phyloP scores from a whole-genome alignment of 1,284 basidiomycete species.

The Pyrrhoderma noxium region DNA sequence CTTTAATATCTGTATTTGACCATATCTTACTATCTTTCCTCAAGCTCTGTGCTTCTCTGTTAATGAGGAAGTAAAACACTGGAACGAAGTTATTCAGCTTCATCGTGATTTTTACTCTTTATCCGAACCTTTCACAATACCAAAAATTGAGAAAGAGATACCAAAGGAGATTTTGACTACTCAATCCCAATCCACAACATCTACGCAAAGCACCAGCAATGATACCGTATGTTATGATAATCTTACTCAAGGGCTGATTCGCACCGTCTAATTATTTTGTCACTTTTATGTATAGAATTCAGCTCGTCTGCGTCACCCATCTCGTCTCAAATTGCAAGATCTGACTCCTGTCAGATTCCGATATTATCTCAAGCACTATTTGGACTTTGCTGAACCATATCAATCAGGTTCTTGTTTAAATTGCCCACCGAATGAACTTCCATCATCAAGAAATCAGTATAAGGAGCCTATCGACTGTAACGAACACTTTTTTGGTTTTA shows the following conservation, averaged over 20 bases:
- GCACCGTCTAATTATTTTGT: too few relatives aligned
- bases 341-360: slow-evolving; percentile 62
- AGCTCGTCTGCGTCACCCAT: slow-evolving; percentile 52
- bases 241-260: too few relatives aligned
- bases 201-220: too few relatives aligned
- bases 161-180: background rate
- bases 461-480: too few relatives aligned
- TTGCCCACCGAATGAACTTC: background rate
- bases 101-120: slow-evolving; percentile 47
- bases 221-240: too few relatives aligned
- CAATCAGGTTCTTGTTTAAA: slow-evolving; percentile 12
- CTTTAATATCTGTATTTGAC: background rate
- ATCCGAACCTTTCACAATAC: slow-evolving; percentile 42
- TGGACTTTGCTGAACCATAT: slow-evolving; percentile 36
- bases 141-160: slow-evolving; percentile 17
- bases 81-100: slow-evolving; percentile 43
- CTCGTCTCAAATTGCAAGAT: slow-evolving; percentile 52
- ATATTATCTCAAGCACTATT: slow-evolving; percentile 68
- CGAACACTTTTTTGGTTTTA: slow-evolving; percentile 39
- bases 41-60: slow-evolving; percentile 40
- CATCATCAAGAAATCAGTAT: slow-evolving; percentile 18
- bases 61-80: slow-evolving; percentile 57
- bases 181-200: background rate
- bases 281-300: slow-evolving; percentile 31
- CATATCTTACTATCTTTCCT: slow-evolving; percentile 8